Evolutionary conservation across 108 stramenopile genomes (phyloP), one percentile per base, ranked within the genome.

Genomic region (Craspedostauros australis): DNA sequence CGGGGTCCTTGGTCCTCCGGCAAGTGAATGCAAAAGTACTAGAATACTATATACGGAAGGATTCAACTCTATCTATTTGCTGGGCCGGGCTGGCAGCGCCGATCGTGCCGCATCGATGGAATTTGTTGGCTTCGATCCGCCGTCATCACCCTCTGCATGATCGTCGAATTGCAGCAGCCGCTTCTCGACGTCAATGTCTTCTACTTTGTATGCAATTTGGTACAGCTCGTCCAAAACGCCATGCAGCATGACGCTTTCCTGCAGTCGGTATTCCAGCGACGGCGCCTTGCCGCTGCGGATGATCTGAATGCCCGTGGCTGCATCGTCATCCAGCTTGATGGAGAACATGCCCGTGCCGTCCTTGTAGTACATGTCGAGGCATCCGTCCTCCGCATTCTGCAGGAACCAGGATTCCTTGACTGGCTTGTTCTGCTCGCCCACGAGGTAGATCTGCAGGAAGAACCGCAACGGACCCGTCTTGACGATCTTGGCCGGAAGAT

Each of bases 171-270:
- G 66, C 16, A 88, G 34, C 44, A 88, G 49, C 11, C 87, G 61
- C 50, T 82, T 74, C 16, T 70, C 75, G 23, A 39, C 55, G 11
- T 76, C 77, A 29, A 80, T 61, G 25, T 79, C 80, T 9, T 69
- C 55, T 24, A 47, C 31, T 33, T 50, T 66, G 39, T 73, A 73
- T 24, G 82, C 82, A 44, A 82, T 54, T 5, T 42, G 49, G 7
- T 67, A 33, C 26, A 88, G 50, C 50, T 88, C 78, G 68, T 88
- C 87, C 43, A 88, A 57, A 1, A 88, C 16, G 4, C 64, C 64
- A 54, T 88, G 87, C 26, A 88, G 47, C 50, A 83, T 37, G n/a
- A 88, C 65, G 26, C 75, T 77, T 64, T 88, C 87, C 47, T 88
- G 82, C n/a, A 88, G 64, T 57, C 60, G 37, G 33, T 84, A 84